Base-by-base conservation (phyloP, 192 early-diverging fungal species). In the Chytriomyces hyalinus region DNA sequence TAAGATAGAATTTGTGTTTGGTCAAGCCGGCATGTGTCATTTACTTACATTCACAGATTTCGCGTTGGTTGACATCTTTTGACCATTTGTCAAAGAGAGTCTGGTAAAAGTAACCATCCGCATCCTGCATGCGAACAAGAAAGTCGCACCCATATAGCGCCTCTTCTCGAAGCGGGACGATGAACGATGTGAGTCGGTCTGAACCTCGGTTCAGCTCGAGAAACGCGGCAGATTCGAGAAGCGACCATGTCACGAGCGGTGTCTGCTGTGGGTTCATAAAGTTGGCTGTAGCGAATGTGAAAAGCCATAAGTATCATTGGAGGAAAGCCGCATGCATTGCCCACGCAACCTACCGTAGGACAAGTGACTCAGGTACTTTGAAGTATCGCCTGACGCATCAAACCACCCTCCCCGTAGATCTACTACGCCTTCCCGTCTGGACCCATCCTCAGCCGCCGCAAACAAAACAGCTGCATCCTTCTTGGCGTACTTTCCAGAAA, bases 211-310 rank as follows among this genome's bases (percentile, higher is more conserved):
- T 71, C 20, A 45, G 26, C 15, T 6, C 53, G 13, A 71, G 43
- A 51, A 44, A 8, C 59, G 28, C 60, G n/a, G 71, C 71, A 15
- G 59, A n/a, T 8, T 61, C 71, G 24, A 73, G 44, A 3, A 73
- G 60, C 10, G 26, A 17, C 71, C 71, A 73, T 3, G 71, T 48
- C 8, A 73, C 44, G 3, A 73, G 45, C 0, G 71, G 71, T 44
- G 71, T 73, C 26, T 73, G 71, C 36, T 73, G 71, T 8, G 71
- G 71, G 71, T 73, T 73, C 71, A 73, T 73, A 26, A 73, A 73
- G 71, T 63, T 73, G 53, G 71, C 71, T 71, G 66, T 4, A 20
- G 13, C 15, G 13, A 20, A 57, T n/a, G 20, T 1, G 20, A n/a
- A 57, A 4, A 3, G 13, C 4, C 13, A 4, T 57, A 20, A 57